These are phyloP conservation scores for Botrytis aclada DNA, from an alignment of 2,329 filamentous ascomycete species.

Conservation along the genomic window DNA sequence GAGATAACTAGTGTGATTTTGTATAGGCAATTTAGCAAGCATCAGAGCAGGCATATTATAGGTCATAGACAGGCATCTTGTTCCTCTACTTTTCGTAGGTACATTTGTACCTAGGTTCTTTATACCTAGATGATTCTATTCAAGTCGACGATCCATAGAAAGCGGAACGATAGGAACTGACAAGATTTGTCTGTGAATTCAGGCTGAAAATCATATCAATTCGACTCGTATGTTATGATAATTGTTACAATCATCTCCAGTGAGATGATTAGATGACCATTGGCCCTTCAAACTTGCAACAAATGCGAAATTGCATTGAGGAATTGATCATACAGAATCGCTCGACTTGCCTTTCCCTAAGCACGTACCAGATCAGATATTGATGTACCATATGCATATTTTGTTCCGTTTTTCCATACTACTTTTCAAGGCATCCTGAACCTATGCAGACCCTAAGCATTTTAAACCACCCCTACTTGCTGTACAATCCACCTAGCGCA, in stretches of 20 bases:
- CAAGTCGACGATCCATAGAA: slow-evolving; percentile 6
- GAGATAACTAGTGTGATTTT: slow-evolving; percentile 4
- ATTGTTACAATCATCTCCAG: background rate
- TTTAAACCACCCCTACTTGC: slow-evolving; percentile 15
- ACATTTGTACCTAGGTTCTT: background rate
- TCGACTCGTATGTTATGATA: background rate
- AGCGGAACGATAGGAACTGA: background rate
- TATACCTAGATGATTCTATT: slow-evolving; percentile 10
- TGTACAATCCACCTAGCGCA: slow-evolving; percentile 6
- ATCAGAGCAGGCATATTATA: slow-evolving; percentile 4
- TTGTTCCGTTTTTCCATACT: slow-evolving; percentile 5
- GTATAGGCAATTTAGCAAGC: slow-evolving; percentile 3
- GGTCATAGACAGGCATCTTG: slow-evolving; percentile 7
- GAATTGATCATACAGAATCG: background rate
- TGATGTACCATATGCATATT: slow-evolving; percentile 7
- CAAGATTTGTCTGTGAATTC: background rate
- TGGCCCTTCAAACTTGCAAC: background rate
- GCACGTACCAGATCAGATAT: background rate
- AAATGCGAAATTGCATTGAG: background rate
- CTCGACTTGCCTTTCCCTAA: background rate
- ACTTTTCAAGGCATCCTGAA: slow-evolving; percentile 1
- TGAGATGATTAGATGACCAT: background rate
- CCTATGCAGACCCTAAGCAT: background rate
- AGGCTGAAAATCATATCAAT: background rate
- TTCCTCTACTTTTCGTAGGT: slow-evolving; percentile 8